Conservation (phyloP, 1,284 basidiomycete genomes). For the Heterobasidion annosum region DNA sequence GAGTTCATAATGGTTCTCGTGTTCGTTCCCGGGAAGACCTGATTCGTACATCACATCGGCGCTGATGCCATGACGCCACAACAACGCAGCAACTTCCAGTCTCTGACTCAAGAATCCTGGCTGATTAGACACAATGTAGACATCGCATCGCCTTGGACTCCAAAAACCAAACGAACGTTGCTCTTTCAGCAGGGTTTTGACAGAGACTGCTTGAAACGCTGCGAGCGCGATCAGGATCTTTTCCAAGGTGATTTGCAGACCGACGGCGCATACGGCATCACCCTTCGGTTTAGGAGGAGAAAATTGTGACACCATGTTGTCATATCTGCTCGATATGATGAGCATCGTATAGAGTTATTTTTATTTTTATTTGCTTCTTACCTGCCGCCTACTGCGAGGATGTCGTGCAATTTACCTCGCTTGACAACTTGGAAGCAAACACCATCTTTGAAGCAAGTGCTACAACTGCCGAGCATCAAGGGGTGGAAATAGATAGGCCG, state of each 20-base stretch:
- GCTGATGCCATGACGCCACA: conserved; percentile 80
- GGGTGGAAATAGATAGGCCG: conserved; percentile 62
- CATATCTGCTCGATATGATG: conserved; percentile 44
- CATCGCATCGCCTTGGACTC: conserved; percentile 81
- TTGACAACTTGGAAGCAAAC: conserved; percentile 69
- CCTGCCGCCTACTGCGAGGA: conserved; percentile 77
- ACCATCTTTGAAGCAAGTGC: conserved; percentile 63
- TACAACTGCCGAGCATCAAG: conserved; percentile 57
- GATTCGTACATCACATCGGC: conserved; percentile 84
- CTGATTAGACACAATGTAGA: conserved; percentile 76
- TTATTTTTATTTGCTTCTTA: conserved; percentile 20
- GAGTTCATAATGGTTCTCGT: conserved; percentile 54
- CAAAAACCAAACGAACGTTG: conserved; percentile 79
- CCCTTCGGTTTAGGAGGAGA: conserved; percentile 44
- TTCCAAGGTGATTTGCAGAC: conserved; percentile 72
- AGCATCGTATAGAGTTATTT: not conserved
- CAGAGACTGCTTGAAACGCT: conserved; percentile 61
- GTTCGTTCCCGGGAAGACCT: conserved; percentile 48
- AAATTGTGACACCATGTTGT: conserved; percentile 59
- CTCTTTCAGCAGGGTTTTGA: conserved; percentile 66
- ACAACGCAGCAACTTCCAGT: conserved; percentile 65
- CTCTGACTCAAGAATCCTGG: conserved; percentile 69
- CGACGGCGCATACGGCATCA: conserved; percentile 58
- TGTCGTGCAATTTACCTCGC: conserved; percentile 57
- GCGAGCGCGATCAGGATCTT: conserved; percentile 71